Conservation (phyloP, 768 basidiomycete genomes). For the Hebeloma cylindrosporum region DNA sequence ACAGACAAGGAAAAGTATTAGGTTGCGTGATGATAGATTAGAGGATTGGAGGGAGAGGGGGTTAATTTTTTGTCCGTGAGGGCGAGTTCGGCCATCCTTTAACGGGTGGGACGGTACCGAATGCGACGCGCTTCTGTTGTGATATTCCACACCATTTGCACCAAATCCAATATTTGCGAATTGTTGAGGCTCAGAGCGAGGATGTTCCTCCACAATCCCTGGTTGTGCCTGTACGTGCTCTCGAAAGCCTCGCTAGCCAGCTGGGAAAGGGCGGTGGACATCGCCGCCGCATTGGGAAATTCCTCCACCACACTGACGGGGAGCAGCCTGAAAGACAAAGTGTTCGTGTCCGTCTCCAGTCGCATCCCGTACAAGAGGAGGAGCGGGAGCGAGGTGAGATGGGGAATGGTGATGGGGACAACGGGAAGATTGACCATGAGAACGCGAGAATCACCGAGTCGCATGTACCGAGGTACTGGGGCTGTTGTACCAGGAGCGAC, state of each 20-base stretch:
- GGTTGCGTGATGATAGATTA: too few relatives aligned
- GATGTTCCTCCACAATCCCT: constrained; percentile 68
- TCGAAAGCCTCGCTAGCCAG: constrained; percentile 39
- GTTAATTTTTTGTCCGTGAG: constrained; percentile 1
- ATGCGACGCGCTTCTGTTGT: constrained; percentile 61
- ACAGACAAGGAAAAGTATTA: constrained; percentile 3
- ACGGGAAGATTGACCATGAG: constrained; percentile 53
- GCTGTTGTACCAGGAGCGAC: constrained; percentile 32
- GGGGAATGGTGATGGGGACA: constrained; percentile 49
- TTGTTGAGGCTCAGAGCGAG: constrained; percentile 54
- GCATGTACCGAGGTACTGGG: constrained; percentile 29
- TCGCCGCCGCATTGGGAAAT: constrained; percentile 59
- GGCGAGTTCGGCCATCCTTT: too few relatives aligned
- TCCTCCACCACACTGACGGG: constrained; percentile 54
- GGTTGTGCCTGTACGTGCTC: constrained; percentile 40
- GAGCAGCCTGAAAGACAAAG: constrained; percentile 53
- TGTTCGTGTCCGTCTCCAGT: constrained; percentile 47
- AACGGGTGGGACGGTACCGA: constrained; percentile 21
- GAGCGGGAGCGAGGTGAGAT: constrained; percentile 53
- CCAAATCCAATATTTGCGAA: constrained; percentile 43
- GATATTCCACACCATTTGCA: constrained; percentile 69
- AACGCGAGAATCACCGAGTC: constrained; percentile 15
- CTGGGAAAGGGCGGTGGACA: constrained; percentile 51
- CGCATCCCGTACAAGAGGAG: constrained; percentile 59
- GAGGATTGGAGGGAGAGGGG: neutral